Evolutionary conservation across 2,329 filamentous ascomycete genomes (phyloP).

Genomic region (Arachnomyces sp.): DNA sequence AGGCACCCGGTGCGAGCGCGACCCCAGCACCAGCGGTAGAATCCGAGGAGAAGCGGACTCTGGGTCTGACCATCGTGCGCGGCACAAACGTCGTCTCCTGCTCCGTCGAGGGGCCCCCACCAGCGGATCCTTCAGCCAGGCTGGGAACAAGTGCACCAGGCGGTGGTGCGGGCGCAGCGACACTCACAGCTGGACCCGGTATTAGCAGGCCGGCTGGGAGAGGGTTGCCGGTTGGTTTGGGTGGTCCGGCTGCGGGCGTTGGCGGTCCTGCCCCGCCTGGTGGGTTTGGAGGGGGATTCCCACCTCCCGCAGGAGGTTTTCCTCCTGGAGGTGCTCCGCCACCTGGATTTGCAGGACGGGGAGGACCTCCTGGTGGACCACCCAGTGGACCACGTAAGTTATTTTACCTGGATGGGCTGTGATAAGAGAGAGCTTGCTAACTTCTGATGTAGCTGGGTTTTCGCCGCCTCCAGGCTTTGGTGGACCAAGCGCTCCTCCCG

Average conservation of each 20-base stretch:
- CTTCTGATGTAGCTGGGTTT: slow-evolving; percentile 34
- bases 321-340: slow-evolving; percentile 45
- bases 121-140: slow-evolving; percentile 83
- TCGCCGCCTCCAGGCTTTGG: slow-evolving; percentile 42
- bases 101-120: slow-evolving; percentile 90
- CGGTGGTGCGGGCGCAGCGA: slow-evolving; percentile 51
- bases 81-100: slow-evolving; percentile 91
- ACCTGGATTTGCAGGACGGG: slow-evolving; percentile 44
- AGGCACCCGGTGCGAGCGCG: slow-evolving; percentile 49
- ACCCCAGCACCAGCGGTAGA: slow-evolving; percentile 58
- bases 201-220: slow-evolving; percentile 86
- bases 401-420: slow-evolving; percentile 19
- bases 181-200: slow-evolving; percentile 75
- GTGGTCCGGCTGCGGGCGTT: slow-evolving; percentile 82
- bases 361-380: slow-evolving; percentile 42
- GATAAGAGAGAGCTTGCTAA: slow-evolving; percentile 17
- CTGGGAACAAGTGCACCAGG: slow-evolving; percentile 69
- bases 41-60: slow-evolving; percentile 93
- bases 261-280: slow-evolving; percentile 65
- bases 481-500: slow-evolving; percentile 29
- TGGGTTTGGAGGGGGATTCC: slow-evolving; percentile 42
- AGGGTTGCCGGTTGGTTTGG: slow-evolving; percentile 73
- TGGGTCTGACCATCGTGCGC: slow-evolving; percentile 88
- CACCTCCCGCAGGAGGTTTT: slow-evolving; percentile 39
- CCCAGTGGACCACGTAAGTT: slow-evolving; percentile 45